Percentiles rank a stretch among this genome's conserved stretches.
Evolutionary conservation across 345 rosid genomes (phyloP).

Genomic region (Garcia nutans): DNA sequence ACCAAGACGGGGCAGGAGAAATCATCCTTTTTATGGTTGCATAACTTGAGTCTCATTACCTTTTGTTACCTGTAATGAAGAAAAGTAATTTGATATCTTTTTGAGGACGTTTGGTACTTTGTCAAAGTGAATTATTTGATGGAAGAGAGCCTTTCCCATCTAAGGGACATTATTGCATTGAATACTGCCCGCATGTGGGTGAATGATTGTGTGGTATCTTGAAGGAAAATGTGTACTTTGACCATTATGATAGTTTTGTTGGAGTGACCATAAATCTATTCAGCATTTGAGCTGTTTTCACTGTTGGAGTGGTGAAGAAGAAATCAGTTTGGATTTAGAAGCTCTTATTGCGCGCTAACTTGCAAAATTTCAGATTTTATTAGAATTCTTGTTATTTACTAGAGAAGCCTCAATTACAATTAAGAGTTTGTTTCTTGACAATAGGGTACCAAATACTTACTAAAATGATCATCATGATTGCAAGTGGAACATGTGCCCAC

Average conservation of each 20-base stretch:
- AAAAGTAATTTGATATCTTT: no score
- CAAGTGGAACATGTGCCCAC: no score
- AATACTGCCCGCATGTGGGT: not conserved
- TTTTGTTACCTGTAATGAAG: no score
- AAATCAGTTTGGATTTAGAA: not conserved
- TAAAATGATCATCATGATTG: no score
- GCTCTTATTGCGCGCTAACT: not conserved
- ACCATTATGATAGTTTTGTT: not conserved
- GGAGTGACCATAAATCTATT: slow-evolving; percentile 1
- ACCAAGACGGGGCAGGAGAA: not conserved
- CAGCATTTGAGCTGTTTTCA: not conserved
- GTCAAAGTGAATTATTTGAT: not conserved
- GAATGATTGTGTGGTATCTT: not conserved
- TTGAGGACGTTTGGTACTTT: not conserved
- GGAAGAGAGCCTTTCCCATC: not conserved
- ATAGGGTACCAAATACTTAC: not conserved
- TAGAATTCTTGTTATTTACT: not conserved
- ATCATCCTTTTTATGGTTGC: not conserved
- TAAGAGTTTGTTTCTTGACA: not conserved
- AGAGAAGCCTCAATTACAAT: not conserved
- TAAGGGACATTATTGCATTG: not conserved
- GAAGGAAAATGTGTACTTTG: not conserved
- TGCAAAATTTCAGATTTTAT: not conserved
- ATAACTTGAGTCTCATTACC: no score
- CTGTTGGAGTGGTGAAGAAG: not conserved